Evolutionary conservation across 306 rosid genomes (phyloP), one percentile per base, ranked within the genome.

Genomic region (Begonia masoniana): DNA sequence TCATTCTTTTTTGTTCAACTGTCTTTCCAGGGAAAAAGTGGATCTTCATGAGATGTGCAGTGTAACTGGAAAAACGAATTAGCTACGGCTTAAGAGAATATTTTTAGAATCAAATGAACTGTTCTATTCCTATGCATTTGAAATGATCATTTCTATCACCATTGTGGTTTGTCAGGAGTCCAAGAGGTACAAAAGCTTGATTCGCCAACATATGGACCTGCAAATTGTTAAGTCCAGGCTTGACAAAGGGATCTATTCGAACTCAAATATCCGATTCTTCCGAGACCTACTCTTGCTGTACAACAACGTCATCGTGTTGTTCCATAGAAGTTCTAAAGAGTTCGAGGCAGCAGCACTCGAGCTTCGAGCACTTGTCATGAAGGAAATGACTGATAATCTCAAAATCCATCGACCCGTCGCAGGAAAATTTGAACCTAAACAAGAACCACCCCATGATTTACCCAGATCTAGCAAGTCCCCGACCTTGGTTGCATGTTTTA

Each of bases 141-240:
- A 4, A 31, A 5, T 31, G 39, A 31, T 7, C 7, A 31, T 5
- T 31, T 31, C 8, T 31, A 31, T 31, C 39, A 31, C 7, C 39
- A 9, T 19, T 9, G 6, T 51, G 13, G 35, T 8, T 50, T 35
- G 60, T 41, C 66, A 78, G 84, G 78, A 78, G 55, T 70, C 84
- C 12, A 68, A 64, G 4, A 61, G 70, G 62, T 74, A 71, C 73
- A 71, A 64, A 15, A 74, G 51, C 19, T 41, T 64, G 73, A 68
- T 78, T 13, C 60, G 78, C 41, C 67, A 67, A 58, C 84, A 78
- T 68, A 41, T 78, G 62, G 80, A 78, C 57, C 70, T 78, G 36
- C 63, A 47, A 41, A 67, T 55, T 10, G 55, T 78, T 50, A 68
- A 68, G 19, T 66, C 77, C 9, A 61, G 79, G 50, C 61, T 64